Evolutionary conservation across 352 stramenopile genomes (phyloP).

Genomic region (Albugo laibachii): DNA sequence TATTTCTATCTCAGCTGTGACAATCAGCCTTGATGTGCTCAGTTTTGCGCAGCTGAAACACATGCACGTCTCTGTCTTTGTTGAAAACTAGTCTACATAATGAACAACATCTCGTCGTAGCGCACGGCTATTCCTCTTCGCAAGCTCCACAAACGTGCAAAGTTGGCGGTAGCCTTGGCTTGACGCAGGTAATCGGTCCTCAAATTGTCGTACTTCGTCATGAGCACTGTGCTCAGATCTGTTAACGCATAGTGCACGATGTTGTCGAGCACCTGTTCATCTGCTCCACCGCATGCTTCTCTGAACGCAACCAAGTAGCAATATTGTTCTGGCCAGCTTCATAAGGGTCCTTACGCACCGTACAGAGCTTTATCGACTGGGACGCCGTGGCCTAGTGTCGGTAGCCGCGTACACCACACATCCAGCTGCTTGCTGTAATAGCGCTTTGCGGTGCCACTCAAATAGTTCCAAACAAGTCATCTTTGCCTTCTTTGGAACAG

Average conservation of each 20-base stretch:
- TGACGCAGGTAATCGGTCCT: neutral
- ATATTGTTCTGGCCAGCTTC: neutral
- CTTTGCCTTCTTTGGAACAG: slow-evolving; percentile 1
- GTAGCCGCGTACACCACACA: neutral
- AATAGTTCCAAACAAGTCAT: neutral
- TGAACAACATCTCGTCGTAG: neutral
- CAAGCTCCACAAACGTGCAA: neutral
- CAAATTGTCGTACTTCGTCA: neutral
- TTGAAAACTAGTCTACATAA: neutral
- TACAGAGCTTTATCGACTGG: slow-evolving; percentile 1
- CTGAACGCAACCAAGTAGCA: neutral
- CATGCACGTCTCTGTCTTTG: neutral
- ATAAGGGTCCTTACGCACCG: neutral
- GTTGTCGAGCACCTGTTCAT: neutral
- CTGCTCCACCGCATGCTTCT: neutral
- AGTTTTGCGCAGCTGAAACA: neutral
- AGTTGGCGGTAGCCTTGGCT: neutral
- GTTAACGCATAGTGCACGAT: neutral
- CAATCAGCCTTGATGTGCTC: neutral
- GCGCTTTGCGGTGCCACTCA: neutral
- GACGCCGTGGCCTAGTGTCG: neutral
- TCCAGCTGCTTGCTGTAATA: slow-evolving; percentile 2
- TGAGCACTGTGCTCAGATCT: neutral
- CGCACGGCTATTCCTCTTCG: neutral
- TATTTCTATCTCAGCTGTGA: neutral